Evolutionary conservation across 768 basidiomycete species (phyloP), one percentile per base, ranked within the genome.

Genomic region (Zangia roseola): DNA sequence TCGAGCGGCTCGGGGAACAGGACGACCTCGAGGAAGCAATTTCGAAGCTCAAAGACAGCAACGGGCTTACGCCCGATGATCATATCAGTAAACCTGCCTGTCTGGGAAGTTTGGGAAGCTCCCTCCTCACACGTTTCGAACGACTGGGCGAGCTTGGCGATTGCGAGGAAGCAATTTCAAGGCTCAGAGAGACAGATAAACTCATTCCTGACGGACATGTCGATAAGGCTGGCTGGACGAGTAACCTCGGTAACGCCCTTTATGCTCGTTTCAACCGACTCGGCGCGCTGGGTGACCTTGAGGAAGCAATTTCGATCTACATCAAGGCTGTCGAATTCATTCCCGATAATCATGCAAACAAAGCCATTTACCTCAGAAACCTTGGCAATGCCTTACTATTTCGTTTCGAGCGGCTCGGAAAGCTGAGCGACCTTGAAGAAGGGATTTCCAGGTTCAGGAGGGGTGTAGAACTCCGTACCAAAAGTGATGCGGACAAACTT

Each of bases 281-380:
- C 8, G 26, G 34, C 4, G 43, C 24, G 12, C 14, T 23, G 10
- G 23, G 36, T 34, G 24, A 28, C n/a, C 24, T 51, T 7, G 33
- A 37, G 33, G 24, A 50, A 47, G 26, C 49, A 7, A 56, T 60
- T 21, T 42, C 26, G 1, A 20, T 5, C 17, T 16, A 14, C 9
- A 24, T 16, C 5, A 17, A 43, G 6, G 56, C 52, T 5, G 49
- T 54, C 6, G 14, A 38, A 16, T 39, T 59, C 30, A 49, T 39
- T 38, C 52, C 50, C 2, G 36, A 49, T 12, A 38, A 43, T 10
- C 50, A 60, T 30, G 7, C 13, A 4, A 6, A 31, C 30, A 31
- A 31, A 6, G 13, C 30, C 30, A 31, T 14, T 14, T 23, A 13
- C 4, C 24, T 39, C 7, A 20, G 45, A 28, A 30, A 56, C 53